phyloP scores from a whole-genome alignment of 2,329 filamentous ascomycete genomes.

The Nemania abortiva region DNA sequence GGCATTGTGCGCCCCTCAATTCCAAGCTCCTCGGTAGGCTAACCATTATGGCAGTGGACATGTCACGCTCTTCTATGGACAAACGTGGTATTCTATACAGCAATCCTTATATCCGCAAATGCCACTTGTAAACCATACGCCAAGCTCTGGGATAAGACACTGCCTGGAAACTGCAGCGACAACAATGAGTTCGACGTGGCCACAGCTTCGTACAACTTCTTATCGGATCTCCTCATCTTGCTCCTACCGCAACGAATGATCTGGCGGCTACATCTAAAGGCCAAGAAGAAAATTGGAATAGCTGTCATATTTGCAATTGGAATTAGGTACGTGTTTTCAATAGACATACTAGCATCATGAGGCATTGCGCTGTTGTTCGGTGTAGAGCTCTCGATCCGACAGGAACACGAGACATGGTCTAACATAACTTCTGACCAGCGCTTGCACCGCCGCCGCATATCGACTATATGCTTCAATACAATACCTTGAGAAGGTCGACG shows the following conservation, averaged over 20 bases:
- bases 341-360: not conserved
- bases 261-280: conserved; percentile 17
- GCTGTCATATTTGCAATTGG: conserved; percentile 23
- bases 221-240: conserved; percentile 18
- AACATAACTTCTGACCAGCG: conserved; percentile 8
- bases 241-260: conserved; percentile 24
- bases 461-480: conserved; percentile 20
- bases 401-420: not conserved
- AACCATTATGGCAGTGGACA: conserved; percentile 14
- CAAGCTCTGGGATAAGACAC: conserved; percentile 17
- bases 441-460: conserved; percentile 15
- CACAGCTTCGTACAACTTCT: conserved; percentile 15
- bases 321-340: conserved; percentile 9
- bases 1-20: too few species aligned
- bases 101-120: conserved; percentile 8
- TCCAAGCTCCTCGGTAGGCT: not conserved
- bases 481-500: not conserved
- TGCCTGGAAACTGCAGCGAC: conserved; percentile 14
- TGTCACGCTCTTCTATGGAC: conserved; percentile 11
- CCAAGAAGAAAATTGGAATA: conserved; percentile 19
- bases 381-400: not conserved
- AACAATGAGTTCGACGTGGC: conserved; percentile 13
- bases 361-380: not conserved
- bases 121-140: conserved; percentile 14
- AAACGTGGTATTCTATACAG: conserved; percentile 22